Base-by-base conservation (phyloP, 2,329 filamentous ascomycete genomes). In the Aureobasidium musti region DNA sequence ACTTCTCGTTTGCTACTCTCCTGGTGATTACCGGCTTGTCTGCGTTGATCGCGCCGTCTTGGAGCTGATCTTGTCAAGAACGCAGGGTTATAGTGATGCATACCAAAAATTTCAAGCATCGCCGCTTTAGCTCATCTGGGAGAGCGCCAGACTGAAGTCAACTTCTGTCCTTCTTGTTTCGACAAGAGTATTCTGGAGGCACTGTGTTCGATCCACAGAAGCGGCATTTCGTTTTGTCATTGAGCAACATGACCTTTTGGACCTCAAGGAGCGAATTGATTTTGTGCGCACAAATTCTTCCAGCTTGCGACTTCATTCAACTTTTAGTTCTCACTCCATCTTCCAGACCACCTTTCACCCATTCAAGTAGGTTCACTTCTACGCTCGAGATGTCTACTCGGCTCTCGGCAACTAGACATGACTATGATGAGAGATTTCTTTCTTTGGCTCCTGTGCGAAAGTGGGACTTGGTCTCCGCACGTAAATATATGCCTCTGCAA, bases 61-160 rank as follows among this genome's bases (percentile, higher is more conserved):
- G n/a, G n/a, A n/a, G n/a, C n/a, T n/a, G n/a, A n/a, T n/a, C n/a
- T n/a, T n/a, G n/a, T n/a, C n/a, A n/a, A n/a, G n/a, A n/a, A n/a
- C n/a, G n/a, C n/a, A n/a, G n/a, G n/a, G n/a, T n/a, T n/a, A n/a
- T n/a, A n/a, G n/a, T n/a, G n/a, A n/a, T n/a, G n/a, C n/a, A n/a
- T 30, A 30, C 30, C 30, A 3, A 45, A 45, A 4, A 26, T 26
- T 30, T 30, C 2, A 6, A 10, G 19, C 50, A 23, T 37, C 33
- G 64, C 64, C 39, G 64, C 64, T 66, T 66, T 66, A 66, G 64
- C 64, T 66, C 64, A 66, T 52, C 45, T 66, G 64, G 64, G 64
- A 67, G 65, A 67, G 65, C 65, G 65, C 65, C 65, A 67, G 65
- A 67, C 65, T 67, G 65, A 67, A 67, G 65, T 67, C 37, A 49